Evolutionary conservation across 1,139 yeast genomes (phyloP).

Genomic region (Wickerhamiella pararugosa): DNA sequence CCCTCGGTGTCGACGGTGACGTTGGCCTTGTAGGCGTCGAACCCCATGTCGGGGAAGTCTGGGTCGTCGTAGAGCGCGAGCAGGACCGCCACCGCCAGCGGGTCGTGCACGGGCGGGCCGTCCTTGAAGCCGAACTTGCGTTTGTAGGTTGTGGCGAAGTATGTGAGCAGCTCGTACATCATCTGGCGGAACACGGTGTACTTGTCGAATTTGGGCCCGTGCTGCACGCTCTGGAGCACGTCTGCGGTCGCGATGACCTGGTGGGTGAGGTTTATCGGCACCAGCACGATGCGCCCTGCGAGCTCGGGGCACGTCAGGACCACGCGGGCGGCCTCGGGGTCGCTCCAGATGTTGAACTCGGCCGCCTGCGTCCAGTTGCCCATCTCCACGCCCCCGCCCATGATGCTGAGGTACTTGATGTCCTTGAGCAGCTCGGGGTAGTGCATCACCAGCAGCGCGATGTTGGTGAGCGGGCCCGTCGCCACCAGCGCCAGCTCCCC

Average conservation of each 20-base stretch:
- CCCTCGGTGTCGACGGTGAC: conserved; percentile 27
- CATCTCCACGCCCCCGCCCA: conserved; percentile 56
- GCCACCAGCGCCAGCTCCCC: conserved; percentile 40
- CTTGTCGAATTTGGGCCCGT: conserved; percentile 16
- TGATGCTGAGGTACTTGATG: conserved; percentile 41
- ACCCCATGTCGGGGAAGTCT: conserved; percentile 15
- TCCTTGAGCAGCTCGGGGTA: conserved; percentile 37
- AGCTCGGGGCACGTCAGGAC: conserved; percentile 37
- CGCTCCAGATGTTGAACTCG: conserved; percentile 67
- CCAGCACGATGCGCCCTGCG: conserved; percentile 36
- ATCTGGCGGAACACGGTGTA: conserved; percentile 31
- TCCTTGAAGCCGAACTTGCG: conserved; percentile 28
- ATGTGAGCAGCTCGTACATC: conserved; percentile 42
- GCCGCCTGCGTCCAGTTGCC: conserved; percentile 40
- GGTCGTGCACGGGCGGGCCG: conserved; percentile 80
- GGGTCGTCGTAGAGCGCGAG: conserved; percentile 31
- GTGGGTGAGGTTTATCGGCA: conserved; percentile 62
- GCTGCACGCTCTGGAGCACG: conserved; percentile 25
- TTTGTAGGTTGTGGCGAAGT: conserved; percentile 36
- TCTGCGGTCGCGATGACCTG: conserved; percentile 42
- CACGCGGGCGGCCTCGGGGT: conserved; percentile 56
- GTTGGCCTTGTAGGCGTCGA: conserved; percentile 26
- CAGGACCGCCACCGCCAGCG: conserved; percentile 50
- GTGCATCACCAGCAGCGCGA: conserved; percentile 37
- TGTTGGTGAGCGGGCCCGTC: conserved; percentile 57